Evolutionary conservation across 2,329 filamentous ascomycete genomes (phyloP).

Genomic region (Hypoxylon rubiginosum): DNA sequence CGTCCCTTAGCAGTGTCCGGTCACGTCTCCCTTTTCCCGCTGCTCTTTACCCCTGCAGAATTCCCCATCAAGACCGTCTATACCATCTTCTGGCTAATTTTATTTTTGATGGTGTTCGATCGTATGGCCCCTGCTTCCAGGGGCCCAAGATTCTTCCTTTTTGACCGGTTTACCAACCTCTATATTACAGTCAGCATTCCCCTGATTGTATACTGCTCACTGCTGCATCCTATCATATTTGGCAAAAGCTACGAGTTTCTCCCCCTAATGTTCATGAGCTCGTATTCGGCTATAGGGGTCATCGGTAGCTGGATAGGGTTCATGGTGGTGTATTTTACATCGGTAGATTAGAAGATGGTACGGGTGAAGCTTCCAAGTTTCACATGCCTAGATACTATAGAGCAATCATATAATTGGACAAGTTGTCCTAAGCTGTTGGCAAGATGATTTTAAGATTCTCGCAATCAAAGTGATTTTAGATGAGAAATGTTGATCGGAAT

Average conservation of each 20-base stretch:
- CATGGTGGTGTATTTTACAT: slow-evolving; percentile 87
- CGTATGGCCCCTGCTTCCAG: slow-evolving; percentile 85
- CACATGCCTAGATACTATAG: slow-evolving; percentile 20
- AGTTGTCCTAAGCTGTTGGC: slow-evolving; percentile 34
- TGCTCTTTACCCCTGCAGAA: slow-evolving; percentile 91
- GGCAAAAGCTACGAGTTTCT: slow-evolving; percentile 88
- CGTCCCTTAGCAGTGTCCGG: slow-evolving; percentile 91
- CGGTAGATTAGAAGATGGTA: slow-evolving; percentile 51
- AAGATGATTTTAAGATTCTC: slow-evolving; percentile 4
- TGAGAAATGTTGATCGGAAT: slow-evolving; percentile 26
- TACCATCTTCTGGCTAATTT: slow-evolving; percentile 89
- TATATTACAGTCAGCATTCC: slow-evolving; percentile 94
- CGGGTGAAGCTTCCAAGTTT: not conserved
- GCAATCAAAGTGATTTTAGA: slow-evolving; percentile 22
- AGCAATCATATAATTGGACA: slow-evolving; percentile 28
- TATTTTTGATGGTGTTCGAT: slow-evolving; percentile 90
- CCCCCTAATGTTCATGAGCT: slow-evolving; percentile 96
- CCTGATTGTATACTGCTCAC: slow-evolving; percentile 87
- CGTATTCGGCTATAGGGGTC: slow-evolving; percentile 94
- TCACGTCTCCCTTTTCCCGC: slow-evolving; percentile 93
- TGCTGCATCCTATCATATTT: slow-evolving; percentile 87
- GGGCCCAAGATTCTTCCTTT: slow-evolving; percentile 84
- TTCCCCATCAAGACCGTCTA: slow-evolving; percentile 96
- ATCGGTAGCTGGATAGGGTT: slow-evolving; percentile 96
- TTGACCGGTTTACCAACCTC: slow-evolving; percentile 89